phyloP scores from a whole-genome alignment of 345 rosid genomes.

The Gossypium sturtianum region DNA sequence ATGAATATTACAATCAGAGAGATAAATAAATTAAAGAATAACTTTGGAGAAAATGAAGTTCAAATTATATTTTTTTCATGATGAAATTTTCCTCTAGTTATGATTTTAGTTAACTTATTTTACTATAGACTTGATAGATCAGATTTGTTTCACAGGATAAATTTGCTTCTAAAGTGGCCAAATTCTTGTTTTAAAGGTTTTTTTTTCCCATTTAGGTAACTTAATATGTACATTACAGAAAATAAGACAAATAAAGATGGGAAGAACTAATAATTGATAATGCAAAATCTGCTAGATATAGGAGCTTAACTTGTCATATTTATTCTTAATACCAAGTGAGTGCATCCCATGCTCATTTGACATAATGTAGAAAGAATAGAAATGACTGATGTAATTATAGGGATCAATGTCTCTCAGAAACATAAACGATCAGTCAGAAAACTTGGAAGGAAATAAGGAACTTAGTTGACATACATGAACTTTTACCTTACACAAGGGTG shows the following conservation, averaged over 20 bases:
- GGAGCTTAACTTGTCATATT: background rate
- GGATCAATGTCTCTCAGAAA: no score
- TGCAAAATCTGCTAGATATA: background rate
- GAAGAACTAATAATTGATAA: background rate
- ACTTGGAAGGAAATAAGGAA: no score
- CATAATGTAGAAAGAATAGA: no score
- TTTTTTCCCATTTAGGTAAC: background rate
- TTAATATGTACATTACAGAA: background rate
- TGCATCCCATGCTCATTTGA: no score
- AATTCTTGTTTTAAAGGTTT: background rate
- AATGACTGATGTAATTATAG: no score
- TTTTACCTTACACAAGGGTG: no score
- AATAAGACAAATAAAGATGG: background rate
- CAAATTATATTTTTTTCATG: no score
- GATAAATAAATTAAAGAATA: background rate
- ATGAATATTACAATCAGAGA: constrained; percentile 3
- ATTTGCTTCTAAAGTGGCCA: background rate
- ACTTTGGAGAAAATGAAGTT: background rate
- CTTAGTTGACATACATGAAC: no score
- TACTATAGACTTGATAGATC: background rate
- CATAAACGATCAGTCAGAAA: no score
- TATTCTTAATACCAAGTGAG: background rate
- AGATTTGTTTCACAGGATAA: background rate
- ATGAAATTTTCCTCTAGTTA: background rate
- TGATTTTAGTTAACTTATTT: background rate